These are phyloP conservation scores for Zasmidium cellare DNA, from an alignment of 2,329 filamentous ascomycete species.

Conservation along the genomic window DNA sequence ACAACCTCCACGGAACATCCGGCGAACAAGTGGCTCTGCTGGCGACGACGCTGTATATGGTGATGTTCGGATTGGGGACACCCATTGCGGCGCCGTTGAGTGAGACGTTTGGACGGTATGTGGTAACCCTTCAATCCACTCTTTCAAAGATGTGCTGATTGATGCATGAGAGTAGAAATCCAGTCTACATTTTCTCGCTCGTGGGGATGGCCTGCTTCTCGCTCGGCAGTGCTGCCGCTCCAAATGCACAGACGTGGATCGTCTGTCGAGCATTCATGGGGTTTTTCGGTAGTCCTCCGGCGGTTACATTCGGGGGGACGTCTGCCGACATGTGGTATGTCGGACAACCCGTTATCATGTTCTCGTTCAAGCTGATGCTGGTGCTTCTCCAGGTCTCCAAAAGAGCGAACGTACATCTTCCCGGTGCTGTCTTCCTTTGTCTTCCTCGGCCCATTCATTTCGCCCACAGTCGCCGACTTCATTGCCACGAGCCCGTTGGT, in stretches of 20 bases:
- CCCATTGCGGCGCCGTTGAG: conserved; percentile 41
- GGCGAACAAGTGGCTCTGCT: background rate
- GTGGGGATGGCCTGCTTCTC: conserved; percentile 13
- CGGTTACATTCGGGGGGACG: conserved; percentile 26
- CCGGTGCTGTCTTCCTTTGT: background rate
- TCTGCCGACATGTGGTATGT: conserved; percentile 26
- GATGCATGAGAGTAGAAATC: conserved; percentile 25
- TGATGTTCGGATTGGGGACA: conserved; percentile 43
- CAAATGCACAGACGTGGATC: conserved; percentile 24
- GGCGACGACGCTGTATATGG: conserved; percentile 42
- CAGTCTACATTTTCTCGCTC: conserved; percentile 23
- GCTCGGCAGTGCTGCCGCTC: conserved; percentile 21
- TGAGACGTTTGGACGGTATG: conserved; percentile 29
- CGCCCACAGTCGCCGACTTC: conserved; percentile 19
- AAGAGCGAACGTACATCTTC: conserved; percentile 24
- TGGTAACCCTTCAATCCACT: background rate
- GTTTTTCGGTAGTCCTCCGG: conserved; percentile 23
- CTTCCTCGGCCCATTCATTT: conserved; percentile 19
- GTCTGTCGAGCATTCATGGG: conserved; percentile 27
- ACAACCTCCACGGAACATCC: background rate
- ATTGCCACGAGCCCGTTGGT: conserved; percentile 38
- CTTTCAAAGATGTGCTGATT: background rate
- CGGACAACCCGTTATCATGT: too few species aligned
- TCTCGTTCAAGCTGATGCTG: too few species aligned
- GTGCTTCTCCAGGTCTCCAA: background rate